phyloP scores from a whole-genome alignment of 169 alveolate genomes.

The Sarcocystis neurona region DNA sequence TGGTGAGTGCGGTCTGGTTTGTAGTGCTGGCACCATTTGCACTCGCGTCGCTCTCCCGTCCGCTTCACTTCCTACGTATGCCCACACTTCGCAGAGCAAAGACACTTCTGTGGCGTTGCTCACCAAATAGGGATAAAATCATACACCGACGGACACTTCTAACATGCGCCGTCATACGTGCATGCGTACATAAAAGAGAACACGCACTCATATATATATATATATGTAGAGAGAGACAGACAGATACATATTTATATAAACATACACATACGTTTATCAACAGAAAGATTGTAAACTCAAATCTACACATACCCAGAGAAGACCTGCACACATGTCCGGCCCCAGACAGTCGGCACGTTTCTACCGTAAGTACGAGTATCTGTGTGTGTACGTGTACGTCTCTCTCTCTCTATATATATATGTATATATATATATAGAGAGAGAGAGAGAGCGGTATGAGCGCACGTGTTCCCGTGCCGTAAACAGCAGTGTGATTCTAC shows the following conservation, averaged over 20 bases:
- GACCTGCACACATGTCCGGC: not conserved
- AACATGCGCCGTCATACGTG: too few species aligned
- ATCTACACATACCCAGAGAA: not conserved
- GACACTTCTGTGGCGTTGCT: not conserved
- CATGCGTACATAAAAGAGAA: too few species aligned
- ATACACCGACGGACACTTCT: not conserved
- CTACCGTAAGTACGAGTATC: too few species aligned
- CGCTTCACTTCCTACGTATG: conserved; percentile 89
- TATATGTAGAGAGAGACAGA: not conserved
- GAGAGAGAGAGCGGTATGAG: too few species aligned
- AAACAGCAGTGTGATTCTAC: too few species aligned
- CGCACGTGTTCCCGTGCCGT: too few species aligned
- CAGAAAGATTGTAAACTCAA: not conserved
- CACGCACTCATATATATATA: not conserved
- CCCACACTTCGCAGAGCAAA: not conserved
- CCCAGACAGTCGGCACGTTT: too few species aligned
- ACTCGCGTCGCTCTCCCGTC: conserved; percentile 83
- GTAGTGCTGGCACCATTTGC: conserved; percentile 87
- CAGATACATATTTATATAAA: not conserved
- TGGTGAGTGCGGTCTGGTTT: conserved; percentile 93
- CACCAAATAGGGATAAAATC: not conserved
- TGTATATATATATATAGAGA: too few species aligned
- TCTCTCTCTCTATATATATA: too few species aligned
- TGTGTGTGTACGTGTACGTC: too few species aligned
- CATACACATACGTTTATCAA: not conserved